Base-by-base conservation (phyloP, 139 green algal genomes). In the Mesotaenium endlicherianum region DNA sequence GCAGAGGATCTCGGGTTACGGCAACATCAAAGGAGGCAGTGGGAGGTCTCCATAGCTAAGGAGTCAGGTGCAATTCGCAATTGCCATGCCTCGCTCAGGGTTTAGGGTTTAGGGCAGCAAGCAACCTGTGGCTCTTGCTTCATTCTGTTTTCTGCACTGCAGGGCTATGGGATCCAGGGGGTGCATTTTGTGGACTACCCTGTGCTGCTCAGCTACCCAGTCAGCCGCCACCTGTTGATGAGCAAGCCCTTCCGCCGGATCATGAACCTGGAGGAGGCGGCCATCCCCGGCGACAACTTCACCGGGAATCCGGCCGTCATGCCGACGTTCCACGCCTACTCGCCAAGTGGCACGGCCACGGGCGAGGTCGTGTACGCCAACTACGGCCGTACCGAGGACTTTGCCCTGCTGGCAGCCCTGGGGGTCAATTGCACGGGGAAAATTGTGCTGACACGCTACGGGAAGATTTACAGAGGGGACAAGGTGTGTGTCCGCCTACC, bases 361-460 rank as follows among this genome's bases (percentile, higher is more conserved):
- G 81, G 31, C 0, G 58, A 82, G 36, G 81, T 87, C 1, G 74
- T 87, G 1, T 87, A 87, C 38, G 82, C 67, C 55, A 87, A 87
- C 36, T 84, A 87, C 31, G 82, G 82, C 16, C 38, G 41, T 14
- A 70, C 31, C 11, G 82, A 72, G 55, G 82, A 87, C 39, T 87
- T 87, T 77, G 82, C n/a, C 11, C 26, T 31, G 49, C 55, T 87
- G 16, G 31, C 17, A 16, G 26, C 16, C 14, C 38, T 84, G n/a
- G 82, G 74, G 6, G 53, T 79, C 5, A 38, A 83, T 17, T 8
- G 36, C 36, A 45, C 34, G 30, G 82, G 74, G 36, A 41, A 31
- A 44, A 58, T 87, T 30, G 45, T 58, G 30, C 16, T 87, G 14
- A 83, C 67, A 14, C 82, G 82, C 39, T 87, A 87, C 36, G 82